Evolutionary conservation across 1,284 basidiomycete genomes (phyloP).

Genomic region (Gastroboletus turbinatus): DNA sequence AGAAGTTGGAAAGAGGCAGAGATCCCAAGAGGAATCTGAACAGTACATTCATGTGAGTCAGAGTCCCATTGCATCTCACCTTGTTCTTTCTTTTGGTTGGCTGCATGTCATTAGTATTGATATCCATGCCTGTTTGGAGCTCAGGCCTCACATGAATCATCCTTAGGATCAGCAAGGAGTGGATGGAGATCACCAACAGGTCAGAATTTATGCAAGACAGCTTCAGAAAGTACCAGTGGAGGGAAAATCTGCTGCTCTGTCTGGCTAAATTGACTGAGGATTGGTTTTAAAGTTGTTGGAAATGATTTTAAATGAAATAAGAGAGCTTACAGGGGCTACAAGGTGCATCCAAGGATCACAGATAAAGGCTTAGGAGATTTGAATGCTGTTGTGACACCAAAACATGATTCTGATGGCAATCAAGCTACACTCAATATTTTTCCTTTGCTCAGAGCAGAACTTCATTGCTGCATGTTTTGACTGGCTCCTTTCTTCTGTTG

Average conservation of each 20-base stretch:
- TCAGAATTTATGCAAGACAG: constrained; percentile 2
- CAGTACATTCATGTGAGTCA: too few relatives aligned
- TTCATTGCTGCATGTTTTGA: constrained; percentile 8
- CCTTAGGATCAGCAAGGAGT: background rate
- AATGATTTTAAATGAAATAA: background rate
- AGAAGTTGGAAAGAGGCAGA: too few relatives aligned
- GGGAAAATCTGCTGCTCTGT: background rate
- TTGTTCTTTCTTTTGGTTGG: too few relatives aligned
- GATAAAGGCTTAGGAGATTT: background rate
- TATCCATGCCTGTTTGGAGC: background rate
- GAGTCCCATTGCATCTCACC: too few relatives aligned
- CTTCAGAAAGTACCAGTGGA: constrained; percentile 16
- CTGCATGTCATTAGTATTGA: too few relatives aligned
- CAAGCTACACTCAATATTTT: constrained; percentile 16
- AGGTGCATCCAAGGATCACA: too few relatives aligned
- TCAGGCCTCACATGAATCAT: background rate
- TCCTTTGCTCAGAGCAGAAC: constrained; percentile 11
- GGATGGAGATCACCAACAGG: background rate
- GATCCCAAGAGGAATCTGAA: too few relatives aligned
- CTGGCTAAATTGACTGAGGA: background rate
- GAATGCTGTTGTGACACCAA: background rate
- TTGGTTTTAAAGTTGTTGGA: too few relatives aligned
- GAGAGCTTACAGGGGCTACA: too few relatives aligned
- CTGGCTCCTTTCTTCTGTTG: background rate
- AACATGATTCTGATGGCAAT: constrained; percentile 1